Base-by-base conservation (phyloP, 1,139 yeast species). In the Saccharomyces hybrid region DNA sequence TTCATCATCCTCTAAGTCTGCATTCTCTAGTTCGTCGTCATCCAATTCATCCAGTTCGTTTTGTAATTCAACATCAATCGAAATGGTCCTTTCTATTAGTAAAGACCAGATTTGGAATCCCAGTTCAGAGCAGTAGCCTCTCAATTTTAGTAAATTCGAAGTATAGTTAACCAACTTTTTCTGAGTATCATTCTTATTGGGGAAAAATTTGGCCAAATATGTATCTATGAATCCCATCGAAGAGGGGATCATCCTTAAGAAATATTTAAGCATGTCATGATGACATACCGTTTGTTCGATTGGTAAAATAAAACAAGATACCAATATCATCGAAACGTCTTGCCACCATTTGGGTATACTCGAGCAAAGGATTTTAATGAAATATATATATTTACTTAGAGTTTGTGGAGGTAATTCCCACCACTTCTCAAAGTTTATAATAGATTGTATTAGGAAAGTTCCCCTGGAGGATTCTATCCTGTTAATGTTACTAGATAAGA, bases 51-150 rank as follows among this genome's bases (percentile, higher is more conserved):
- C 96, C 58, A 88, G 72, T 64, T 87, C 95, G 64, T 88, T 90
- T 66, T 89, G 96, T 57, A 91, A 75, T 70, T 90, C 98, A n/a
- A 91, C 96, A 71, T 93, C 99, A 49, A 93, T 75, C 62, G 89
- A 88, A 58, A 93, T 89, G 54, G 88, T 79, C 60, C 83, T 81
- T 69, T 91, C 96, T 48, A 89, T 75, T 24, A 91, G 77, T 56
- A 88, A 72, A 29, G 86, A 85, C 97, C 97, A 91, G 6, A 88
- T 78, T 54, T 82, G 81, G 61, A 80, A 79, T 61, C 83, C 81
- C 59, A 89, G 74, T 62, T 89, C 96, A 4, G 83, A 82, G 61
- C 93, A 87, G 68, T 91, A 91, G 9, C 76, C 75, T 29, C 83
- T 73, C 44, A 88, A 70, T 38, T 69, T 67, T 53, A 91, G 73